Conservation (phyloP, 768 basidiomycete species). For the Russula virescens region DNA sequence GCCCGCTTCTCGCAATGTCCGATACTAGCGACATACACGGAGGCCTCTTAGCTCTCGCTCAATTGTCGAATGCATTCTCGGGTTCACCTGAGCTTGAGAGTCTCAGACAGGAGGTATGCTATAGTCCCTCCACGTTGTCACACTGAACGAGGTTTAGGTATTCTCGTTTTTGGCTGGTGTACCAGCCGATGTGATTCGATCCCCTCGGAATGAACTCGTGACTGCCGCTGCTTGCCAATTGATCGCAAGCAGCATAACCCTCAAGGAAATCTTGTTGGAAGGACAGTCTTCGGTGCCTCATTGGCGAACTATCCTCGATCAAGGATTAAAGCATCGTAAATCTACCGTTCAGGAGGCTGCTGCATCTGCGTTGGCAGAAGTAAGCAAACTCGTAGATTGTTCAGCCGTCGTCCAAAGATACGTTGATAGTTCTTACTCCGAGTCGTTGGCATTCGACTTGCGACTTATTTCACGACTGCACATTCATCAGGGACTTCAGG, state of each 20-base stretch:
- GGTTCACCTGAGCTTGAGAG: slow-evolving; percentile 24
- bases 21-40: slow-evolving; percentile 79
- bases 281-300: slow-evolving; percentile 42
- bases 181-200: slow-evolving; percentile 53
- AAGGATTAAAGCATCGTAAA: slow-evolving; percentile 63
- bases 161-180: slow-evolving; percentile 54
- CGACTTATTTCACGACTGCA: slow-evolving; percentile 29
- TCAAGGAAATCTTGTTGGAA: slow-evolving; percentile 42
- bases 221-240: slow-evolving; percentile 67
- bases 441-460: background rate
- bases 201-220: slow-evolving; percentile 65
- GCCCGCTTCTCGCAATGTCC: slow-evolving; percentile 49
- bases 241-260: slow-evolving; percentile 60
- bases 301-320: slow-evolving; percentile 68
- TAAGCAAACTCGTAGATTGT: slow-evolving; percentile 67
- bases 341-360: slow-evolving; percentile 68
- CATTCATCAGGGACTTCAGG: slow-evolving; percentile 59
- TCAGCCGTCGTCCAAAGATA: slow-evolving; percentile 64
- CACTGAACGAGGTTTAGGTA: slow-evolving; percentile 41
- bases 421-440: slow-evolving; percentile 36
- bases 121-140: background rate
- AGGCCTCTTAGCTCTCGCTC: slow-evolving; percentile 63
- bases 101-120: slow-evolving; percentile 40
- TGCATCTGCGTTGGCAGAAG: slow-evolving; percentile 58
- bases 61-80: slow-evolving; percentile 60